phyloP scores from a whole-genome alignment of 2,329 filamentous ascomycete species.

The Zymoseptoria pseudotritici region DNA sequence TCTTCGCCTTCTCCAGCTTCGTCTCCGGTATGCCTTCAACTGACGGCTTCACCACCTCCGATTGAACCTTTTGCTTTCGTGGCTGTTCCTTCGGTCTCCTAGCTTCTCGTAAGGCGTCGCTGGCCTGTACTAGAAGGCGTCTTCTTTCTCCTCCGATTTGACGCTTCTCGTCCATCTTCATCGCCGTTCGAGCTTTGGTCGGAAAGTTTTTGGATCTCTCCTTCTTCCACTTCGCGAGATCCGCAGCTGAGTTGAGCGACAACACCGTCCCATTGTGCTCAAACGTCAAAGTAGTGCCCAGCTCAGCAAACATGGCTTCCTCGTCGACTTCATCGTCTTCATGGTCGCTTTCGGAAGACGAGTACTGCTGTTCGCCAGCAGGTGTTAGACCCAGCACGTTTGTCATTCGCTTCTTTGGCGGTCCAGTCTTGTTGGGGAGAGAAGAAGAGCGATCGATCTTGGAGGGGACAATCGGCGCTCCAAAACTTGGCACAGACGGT shows the following conservation, averaged over 20 bases:
- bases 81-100: background rate
- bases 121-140: slow-evolving; percentile 27
- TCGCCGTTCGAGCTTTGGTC: slow-evolving; percentile 62
- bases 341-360: slow-evolving; percentile 34
- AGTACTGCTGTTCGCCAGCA: slow-evolving; percentile 10
- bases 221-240: slow-evolving; percentile 71
- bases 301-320: slow-evolving; percentile 44
- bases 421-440: background rate
- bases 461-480: slow-evolving; percentile 15
- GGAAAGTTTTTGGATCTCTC: slow-evolving; percentile 76
- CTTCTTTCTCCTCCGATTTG: slow-evolving; percentile 26
- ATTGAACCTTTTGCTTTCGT: background rate
- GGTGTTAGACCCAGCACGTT: slow-evolving; percentile 67
- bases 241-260: slow-evolving; percentile 50
- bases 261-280: slow-evolving; percentile 51
- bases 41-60: background rate
- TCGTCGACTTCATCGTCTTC: slow-evolving; percentile 67
- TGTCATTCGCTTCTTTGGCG: slow-evolving; percentile 45
- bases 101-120: slow-evolving; percentile 4
- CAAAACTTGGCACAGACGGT: slow-evolving; percentile 28
- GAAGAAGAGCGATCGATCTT: background rate
- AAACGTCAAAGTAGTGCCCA: slow-evolving; percentile 35
- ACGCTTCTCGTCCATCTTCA: slow-evolving; percentile 36
- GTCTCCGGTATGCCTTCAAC: background rate
- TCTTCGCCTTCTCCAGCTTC: slow-evolving; percentile 12